A percentile compares a stretch with the other conserved stretches of the same genome.
Evolutionary conservation across 73 alveolate species (phyloP).

Genomic region (Paramecium biaurelia): DNA sequence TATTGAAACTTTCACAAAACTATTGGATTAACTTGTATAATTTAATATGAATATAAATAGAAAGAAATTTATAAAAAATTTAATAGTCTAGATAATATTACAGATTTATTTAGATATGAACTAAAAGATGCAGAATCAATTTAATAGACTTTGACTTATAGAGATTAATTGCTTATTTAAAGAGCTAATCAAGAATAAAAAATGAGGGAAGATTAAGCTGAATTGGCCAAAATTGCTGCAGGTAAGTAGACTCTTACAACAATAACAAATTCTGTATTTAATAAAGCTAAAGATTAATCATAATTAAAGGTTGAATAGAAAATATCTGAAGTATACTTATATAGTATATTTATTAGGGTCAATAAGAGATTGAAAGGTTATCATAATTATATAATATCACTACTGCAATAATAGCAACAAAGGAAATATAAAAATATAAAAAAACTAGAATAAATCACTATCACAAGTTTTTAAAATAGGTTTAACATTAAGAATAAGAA

Average conservation of each 20-base stretch:
- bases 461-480: neutral
- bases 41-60: neutral
- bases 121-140: slow-evolving; percentile 26
- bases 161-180: neutral
- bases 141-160: neutral
- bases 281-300: slow-evolving; percentile 8
- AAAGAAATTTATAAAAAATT: neutral
- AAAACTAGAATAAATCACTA: neutral
- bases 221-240: slow-evolving; percentile 31
- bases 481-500: neutral
- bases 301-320: slow-evolving; percentile 18
- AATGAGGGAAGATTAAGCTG: slow-evolving; percentile 39
- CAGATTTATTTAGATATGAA: slow-evolving; percentile 35
- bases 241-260: slow-evolving; percentile 46
- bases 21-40: neutral
- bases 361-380: slow-evolving; percentile 1
- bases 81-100: neutral
- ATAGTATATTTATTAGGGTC: neutral
- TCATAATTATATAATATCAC: neutral
- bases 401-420: neutral
- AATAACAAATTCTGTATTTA: slow-evolving; percentile 41
- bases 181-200: slow-evolving; percentile 28
- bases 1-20: neutral
- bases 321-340: slow-evolving; percentile 10
- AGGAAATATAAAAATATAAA: neutral